Percentiles rank a stretch among this genome's conserved stretches.
These are phyloP conservation scores for Arabis alpina DNA, from an alignment of 345 rosid species.

Conservation along the genomic window DNA sequence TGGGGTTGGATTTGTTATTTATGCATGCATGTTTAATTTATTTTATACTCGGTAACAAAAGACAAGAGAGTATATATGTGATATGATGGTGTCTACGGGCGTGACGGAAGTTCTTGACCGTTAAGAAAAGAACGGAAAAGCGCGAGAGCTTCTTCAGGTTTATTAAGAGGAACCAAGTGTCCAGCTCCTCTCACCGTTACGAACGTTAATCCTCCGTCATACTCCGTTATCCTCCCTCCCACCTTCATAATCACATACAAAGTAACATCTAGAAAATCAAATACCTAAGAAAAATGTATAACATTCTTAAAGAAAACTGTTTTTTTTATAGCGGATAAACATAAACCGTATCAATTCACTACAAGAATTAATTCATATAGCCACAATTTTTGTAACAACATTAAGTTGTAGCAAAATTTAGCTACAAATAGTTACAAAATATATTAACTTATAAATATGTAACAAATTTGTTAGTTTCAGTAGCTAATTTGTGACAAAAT, in stretches of 20 bases:
- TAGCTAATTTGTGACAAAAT: too few species aligned
- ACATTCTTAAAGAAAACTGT: background rate
- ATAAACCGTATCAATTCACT: background rate
- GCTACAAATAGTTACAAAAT: too few species aligned
- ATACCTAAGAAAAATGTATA: background rate
- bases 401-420: too few species aligned
- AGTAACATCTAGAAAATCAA: background rate
- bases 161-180: constrained; percentile 62
- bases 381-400: too few species aligned
- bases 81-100: constrained; percentile 20
- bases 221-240: constrained; percentile 65
- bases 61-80: background rate
- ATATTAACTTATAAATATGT: too few species aligned
- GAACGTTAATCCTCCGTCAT: constrained; percentile 53
- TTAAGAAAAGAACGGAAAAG: constrained; percentile 53
- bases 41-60: background rate
- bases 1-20: constrained; percentile 15
- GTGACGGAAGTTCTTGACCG: constrained; percentile 43
- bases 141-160: constrained; percentile 59
- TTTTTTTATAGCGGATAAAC: background rate
- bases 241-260: constrained; percentile 44
- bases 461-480: too few species aligned
- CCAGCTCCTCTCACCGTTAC: constrained; percentile 74
- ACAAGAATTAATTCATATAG: too few species aligned
- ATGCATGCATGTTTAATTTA: constrained; percentile 1